A percentile compares a stretch with the other conserved stretches of the same genome.
Conservation (phyloP, 148 eudicot species). For the Persicaria maculosa region DNA sequence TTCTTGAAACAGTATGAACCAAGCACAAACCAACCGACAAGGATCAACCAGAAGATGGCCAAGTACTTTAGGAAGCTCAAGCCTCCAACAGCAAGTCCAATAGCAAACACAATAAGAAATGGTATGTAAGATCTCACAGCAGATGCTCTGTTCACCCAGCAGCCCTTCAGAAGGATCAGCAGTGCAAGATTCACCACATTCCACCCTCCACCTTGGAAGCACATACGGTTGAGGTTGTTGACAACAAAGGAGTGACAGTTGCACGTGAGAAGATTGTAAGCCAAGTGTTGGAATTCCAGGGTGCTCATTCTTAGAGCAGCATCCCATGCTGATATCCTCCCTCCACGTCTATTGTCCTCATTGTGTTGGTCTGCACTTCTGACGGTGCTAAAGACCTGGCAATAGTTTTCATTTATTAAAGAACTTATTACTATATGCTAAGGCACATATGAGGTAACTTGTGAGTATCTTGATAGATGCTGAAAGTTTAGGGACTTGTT, state of each 20-base stretch:
- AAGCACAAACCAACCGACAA: conserved; percentile 80
- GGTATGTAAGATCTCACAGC: conserved; percentile 51
- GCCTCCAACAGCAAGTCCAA: conserved; percentile 67
- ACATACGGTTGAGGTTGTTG: conserved; percentile 69
- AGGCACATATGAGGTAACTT: too few species aligned
- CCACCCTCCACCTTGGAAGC: conserved; percentile 63
- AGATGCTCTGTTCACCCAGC: conserved; percentile 56
- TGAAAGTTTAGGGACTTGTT: background rate
- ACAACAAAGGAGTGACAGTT: conserved; percentile 94
- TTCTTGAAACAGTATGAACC: conserved; percentile 76
- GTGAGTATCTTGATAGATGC: background rate
- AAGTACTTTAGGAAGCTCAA: conserved; percentile 51
- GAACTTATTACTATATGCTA: background rate
- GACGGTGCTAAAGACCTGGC: conserved; percentile 13
- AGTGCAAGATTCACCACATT: conserved; percentile 74
- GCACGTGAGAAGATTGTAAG: conserved; percentile 80
- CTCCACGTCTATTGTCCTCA: conserved; percentile 20
- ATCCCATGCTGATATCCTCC: conserved; percentile 53
- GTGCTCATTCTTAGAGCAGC: conserved; percentile 59
- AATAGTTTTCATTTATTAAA: background rate
- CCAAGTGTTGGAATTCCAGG: conserved; percentile 73
- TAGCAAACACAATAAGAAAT: conserved; percentile 35
- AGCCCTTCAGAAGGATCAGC: conserved; percentile 66
- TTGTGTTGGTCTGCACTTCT: conserved; percentile 26
- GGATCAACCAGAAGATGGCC: conserved; percentile 42